Evolutionary conservation across 2,329 filamentous ascomycete species (phyloP).

Genomic region (Pseudogymnoascus pannorum): DNA sequence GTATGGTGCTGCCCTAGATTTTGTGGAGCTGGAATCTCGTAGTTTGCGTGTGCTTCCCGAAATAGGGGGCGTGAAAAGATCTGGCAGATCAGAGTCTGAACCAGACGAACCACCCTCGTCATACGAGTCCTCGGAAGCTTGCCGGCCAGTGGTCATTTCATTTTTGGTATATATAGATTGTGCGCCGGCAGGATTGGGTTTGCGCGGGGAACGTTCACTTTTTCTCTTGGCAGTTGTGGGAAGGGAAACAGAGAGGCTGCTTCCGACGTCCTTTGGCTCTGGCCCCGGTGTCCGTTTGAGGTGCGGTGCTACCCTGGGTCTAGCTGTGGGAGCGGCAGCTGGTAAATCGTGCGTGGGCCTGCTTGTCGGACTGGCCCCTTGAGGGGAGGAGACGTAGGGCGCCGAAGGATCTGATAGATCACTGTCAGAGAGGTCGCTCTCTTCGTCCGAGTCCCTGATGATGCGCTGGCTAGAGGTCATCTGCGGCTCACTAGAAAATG

Average conservation of each 20-base stretch:
- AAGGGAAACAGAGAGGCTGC: background rate
- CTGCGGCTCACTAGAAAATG: background rate
- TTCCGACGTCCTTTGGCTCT: background rate
- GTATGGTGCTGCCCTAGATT: conserved; percentile 36
- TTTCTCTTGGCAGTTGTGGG: background rate
- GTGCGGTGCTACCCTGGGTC: background rate
- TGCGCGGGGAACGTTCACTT: background rate
- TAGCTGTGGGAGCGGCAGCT: background rate
- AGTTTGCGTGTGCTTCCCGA: background rate
- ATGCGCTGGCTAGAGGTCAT: background rate
- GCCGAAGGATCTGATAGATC: background rate
- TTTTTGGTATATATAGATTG: background rate
- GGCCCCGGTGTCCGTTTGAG: background rate
- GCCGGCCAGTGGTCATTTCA: background rate
- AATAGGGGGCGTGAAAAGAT: conserved; percentile 12
- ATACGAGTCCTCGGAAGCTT: background rate
- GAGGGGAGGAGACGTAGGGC: background rate
- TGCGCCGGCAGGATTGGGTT: background rate
- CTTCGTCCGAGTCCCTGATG: conserved; percentile 8
- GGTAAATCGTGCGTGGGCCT: background rate
- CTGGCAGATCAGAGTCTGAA: conserved; percentile 3
- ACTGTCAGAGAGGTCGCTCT: background rate
- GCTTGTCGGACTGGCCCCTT: background rate
- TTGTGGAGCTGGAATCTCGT: conserved; percentile 20
- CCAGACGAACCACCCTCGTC: background rate